Base-by-base conservation (phyloP, 108 stramenopile genomes). In the Mayamaea pseudoterrestris region DNA sequence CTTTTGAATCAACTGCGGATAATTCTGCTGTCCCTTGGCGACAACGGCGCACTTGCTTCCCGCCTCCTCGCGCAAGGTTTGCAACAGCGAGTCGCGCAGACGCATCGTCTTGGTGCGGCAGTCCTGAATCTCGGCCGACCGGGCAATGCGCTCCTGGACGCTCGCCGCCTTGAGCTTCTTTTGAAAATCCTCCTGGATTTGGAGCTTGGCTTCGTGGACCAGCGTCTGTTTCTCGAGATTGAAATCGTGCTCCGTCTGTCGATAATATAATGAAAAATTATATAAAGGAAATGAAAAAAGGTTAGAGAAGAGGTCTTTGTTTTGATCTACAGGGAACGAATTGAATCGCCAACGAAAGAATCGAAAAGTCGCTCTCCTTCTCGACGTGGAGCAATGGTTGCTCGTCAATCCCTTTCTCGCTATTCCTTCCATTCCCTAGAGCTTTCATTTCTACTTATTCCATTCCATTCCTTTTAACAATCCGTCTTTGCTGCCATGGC, bases 221-320 rank as follows among this genome's bases (percentile, higher is more conserved):
- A 96, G 75, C 39, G 94, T 97, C 74, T 97, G 95, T 70, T 97
- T 98, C 79, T 98, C 98, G 53, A 98, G 75, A 74, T 96, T 98
- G 77, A 95, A 95, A 65, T 98, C 98, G 50, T 86, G 89, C 52
- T 91, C 89, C 40, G 83, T 91, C 83, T 89, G 44, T 9, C 27
- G 30, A 29, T 4, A 46, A 30, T 50, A 21, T 30, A 32, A 30
- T 30, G 9, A n/a, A 31, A 22, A 14, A 11, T n/a, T n/a, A 29
- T 30, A 34, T 32, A 30, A 29, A 39, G 37, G 40, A 6, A 35
- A 44, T 2, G 5, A 9, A 22, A 44, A 22, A 25, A 26, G 24
- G 3, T n/a, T n/a, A n/a, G n/a, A n/a, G n/a, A n/a, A n/a, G n/a
- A n/a, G n/a, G n/a, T n/a, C n/a, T n/a, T n/a, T n/a, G n/a, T n/a